These are phyloP conservation scores for Rhinocladiella similis DNA, from an alignment of 2,329 filamentous ascomycete genomes.

Conservation along the genomic window DNA sequence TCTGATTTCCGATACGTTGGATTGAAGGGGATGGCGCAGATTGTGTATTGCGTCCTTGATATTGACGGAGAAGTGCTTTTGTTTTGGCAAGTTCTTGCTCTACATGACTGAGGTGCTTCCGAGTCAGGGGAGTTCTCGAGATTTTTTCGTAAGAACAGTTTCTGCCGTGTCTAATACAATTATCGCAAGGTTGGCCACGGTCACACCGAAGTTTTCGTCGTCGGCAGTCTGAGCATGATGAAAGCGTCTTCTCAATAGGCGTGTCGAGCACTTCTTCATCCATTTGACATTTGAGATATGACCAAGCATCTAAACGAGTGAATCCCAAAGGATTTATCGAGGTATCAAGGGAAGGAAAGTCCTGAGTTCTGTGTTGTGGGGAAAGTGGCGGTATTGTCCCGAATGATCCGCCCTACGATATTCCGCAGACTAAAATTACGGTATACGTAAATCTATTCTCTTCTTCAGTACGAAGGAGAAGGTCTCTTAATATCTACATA, in stretches of 20 bases:
- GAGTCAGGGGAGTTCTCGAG: conserved; percentile 49
- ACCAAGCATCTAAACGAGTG: no score
- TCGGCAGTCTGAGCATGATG: conserved; percentile 6
- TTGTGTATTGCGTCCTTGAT: neutral
- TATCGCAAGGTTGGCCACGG: conserved; percentile 5
- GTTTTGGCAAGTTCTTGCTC: conserved; percentile 41
- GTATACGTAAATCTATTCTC: no score
- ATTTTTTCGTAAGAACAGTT: conserved; percentile 53
- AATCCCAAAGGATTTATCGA: no score
- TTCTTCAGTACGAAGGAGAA: no score
- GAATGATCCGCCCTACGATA: no score
- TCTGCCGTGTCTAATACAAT: conserved; percentile 45
- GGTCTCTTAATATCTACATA: no score
- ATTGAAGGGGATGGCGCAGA: neutral
- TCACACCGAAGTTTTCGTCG: conserved; percentile 11
- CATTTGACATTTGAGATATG: no score
- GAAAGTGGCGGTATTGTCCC: no score
- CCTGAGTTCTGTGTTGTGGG: no score
- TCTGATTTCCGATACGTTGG: neutral
- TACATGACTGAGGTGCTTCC: conserved; percentile 49
- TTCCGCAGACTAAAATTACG: no score
- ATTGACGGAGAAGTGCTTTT: conserved; percentile 19
- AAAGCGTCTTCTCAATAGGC: neutral
- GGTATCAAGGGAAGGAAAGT: no score
- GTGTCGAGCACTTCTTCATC: neutral